These are phyloP conservation scores for Poa pratensis DNA, from an alignment of 176 grass and related monocot genomes.

Conservation along the genomic window DNA sequence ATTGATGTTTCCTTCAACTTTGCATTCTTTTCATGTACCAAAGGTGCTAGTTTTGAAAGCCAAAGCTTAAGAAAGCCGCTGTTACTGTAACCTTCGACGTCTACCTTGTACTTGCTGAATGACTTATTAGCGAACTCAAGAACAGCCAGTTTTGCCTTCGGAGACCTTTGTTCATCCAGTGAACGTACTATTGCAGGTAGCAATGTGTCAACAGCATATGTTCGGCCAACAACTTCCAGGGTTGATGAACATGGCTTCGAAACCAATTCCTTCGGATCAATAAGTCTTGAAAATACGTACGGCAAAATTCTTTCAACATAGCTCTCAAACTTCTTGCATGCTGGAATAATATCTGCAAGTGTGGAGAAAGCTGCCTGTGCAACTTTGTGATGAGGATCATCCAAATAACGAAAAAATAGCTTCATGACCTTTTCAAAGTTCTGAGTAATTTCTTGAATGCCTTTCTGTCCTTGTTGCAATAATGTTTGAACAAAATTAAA, in stretches of 20 bases:
- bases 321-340: slow-evolving; percentile 78
- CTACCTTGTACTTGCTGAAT: slow-evolving; percentile 66
- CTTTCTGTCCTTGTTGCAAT: slow-evolving; percentile 88
- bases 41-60: slow-evolving; percentile 86
- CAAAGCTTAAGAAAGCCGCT: slow-evolving; percentile 86
- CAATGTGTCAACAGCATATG: slow-evolving; percentile 82
- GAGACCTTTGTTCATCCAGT: slow-evolving; percentile 89
- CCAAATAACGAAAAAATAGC: slow-evolving; percentile 83
- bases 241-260: slow-evolving; percentile 68
- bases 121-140: slow-evolving; percentile 83
- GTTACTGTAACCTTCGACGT: slow-evolving; percentile 77
- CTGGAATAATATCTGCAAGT: slow-evolving; percentile 88
- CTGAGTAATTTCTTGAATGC: slow-evolving; percentile 81
- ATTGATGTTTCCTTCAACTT: slow-evolving; percentile 91
- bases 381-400: slow-evolving; percentile 96
- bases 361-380: slow-evolving; percentile 84
- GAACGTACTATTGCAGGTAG: slow-evolving; percentile 85
- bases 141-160: slow-evolving; percentile 87
- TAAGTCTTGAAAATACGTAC: slow-evolving; percentile 72
- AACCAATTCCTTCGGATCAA: slow-evolving; percentile 83
- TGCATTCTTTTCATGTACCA: slow-evolving; percentile 83
- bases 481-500: slow-evolving; percentile 80
- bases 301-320: slow-evolving; percentile 86
- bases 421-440: slow-evolving; percentile 95
- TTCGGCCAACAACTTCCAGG: slow-evolving; percentile 70